Conservation (phyloP, 2,329 filamentous ascomycete genomes). For the Rasamsonia emersonii region DNA sequence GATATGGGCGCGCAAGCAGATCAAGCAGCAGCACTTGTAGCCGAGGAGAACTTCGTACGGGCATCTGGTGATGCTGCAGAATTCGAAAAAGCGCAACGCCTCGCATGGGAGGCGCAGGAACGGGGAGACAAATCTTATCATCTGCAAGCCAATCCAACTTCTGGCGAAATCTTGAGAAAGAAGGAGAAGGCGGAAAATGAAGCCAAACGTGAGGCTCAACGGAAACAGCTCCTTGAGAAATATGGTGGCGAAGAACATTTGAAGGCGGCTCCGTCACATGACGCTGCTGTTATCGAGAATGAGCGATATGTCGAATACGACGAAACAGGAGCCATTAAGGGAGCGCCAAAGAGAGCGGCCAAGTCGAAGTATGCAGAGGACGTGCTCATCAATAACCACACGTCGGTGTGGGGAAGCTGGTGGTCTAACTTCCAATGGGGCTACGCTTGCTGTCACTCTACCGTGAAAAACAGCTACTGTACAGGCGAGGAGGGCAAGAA, state of each 20-base stretch:
- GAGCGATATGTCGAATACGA: conserved; percentile 93
- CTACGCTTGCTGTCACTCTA: conserved; percentile 89
- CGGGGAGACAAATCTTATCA: conserved; percentile 71
- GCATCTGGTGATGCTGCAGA: conserved; percentile 85
- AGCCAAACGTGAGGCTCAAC: conserved; percentile 56
- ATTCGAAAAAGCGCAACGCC: conserved; percentile 79
- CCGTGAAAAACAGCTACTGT: conserved; percentile 94
- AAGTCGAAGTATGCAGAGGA: conserved; percentile 93
- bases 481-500: conserved; percentile 80
- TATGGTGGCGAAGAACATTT: conserved; percentile 66
- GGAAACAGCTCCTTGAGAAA: conserved; percentile 66
- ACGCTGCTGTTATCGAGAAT: conserved; percentile 65
- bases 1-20: conserved; percentile 74
- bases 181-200: conserved; percentile 69
- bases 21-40: conserved; percentile 71
- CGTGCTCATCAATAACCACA: conserved; percentile 82
- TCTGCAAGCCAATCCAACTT: conserved; percentile 92
- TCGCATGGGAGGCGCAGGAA: conserved; percentile 95
- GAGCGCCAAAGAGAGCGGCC: conserved; percentile 63
- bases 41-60: conserved; percentile 86
- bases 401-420: conserved; percentile 91
- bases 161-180: conserved; percentile 74
- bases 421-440: conserved; percentile 95
- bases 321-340: conserved; percentile 80
- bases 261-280: conserved; percentile 53